These are phyloP conservation scores for Citrus sinensis DNA, from an alignment of 345 rosid genomes.

Conservation along the genomic window DNA sequence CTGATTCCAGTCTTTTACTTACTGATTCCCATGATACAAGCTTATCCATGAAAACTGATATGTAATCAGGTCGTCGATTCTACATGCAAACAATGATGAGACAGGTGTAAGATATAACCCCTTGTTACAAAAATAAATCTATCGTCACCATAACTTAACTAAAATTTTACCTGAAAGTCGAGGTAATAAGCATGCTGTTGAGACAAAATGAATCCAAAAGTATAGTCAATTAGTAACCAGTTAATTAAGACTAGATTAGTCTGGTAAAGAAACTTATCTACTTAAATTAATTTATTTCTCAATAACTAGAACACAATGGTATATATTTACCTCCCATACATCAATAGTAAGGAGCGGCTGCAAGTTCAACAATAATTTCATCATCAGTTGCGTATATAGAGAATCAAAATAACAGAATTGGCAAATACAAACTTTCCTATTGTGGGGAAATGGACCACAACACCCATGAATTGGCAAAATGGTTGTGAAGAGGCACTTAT, in stretches of 20 bases:
- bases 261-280: neutral
- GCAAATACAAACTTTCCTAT: neutral
- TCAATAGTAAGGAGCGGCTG: constrained; percentile 94
- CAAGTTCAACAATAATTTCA: constrained; percentile 22
- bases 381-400: constrained; percentile 11
- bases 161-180: constrained; percentile 68
- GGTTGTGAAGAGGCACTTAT: too few relatives aligned
- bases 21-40: constrained; percentile 92
- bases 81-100: constrained; percentile 16
- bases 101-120: neutral
- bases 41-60: constrained; percentile 64
- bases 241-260: neutral
- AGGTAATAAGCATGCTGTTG: constrained; percentile 93
- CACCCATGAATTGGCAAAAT: too few relatives aligned
- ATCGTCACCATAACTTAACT: neutral
- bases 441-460: too few relatives aligned
- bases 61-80: constrained; percentile 71
- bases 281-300: neutral
- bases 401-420: neutral
- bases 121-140: neutral
- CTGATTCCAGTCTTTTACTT: constrained; percentile 60
- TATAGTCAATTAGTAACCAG: constrained; percentile 10
- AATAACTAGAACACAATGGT: too few relatives aligned
- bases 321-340: constrained; percentile 82
- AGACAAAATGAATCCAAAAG: constrained; percentile 17